phyloP scores from a whole-genome alignment of 1,284 basidiomycete species.

The Cryptococcus floricola region DNA sequence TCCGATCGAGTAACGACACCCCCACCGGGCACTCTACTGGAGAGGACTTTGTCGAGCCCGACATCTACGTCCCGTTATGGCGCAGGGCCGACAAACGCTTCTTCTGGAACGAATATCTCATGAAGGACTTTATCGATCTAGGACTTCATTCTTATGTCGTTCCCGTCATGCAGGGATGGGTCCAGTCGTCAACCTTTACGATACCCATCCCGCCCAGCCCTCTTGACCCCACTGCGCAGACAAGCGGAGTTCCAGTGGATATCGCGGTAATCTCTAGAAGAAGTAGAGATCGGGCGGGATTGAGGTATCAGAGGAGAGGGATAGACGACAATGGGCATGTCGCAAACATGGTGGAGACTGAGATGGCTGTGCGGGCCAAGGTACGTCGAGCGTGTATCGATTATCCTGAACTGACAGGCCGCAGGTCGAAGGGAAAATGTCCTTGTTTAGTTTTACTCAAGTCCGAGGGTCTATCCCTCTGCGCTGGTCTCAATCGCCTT shows the following conservation, averaged over 20 bases:
- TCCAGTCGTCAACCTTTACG: slow-evolving; percentile 64
- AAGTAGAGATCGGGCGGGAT: slow-evolving; percentile 53
- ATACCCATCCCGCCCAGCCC: slow-evolving; percentile 53
- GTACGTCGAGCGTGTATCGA: slow-evolving; percentile 46
- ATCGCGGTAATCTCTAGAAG: slow-evolving; percentile 54
- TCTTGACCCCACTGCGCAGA: slow-evolving; percentile 20
- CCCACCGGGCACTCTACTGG: not conserved
- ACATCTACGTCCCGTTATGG: slow-evolving; percentile 53
- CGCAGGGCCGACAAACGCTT: slow-evolving; percentile 52
- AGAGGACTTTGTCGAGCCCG: slow-evolving; percentile 49
- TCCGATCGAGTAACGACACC: not conserved
- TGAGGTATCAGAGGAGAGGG: slow-evolving; percentile 56
- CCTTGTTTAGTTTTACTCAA: slow-evolving; percentile 83
- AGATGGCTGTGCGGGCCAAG: slow-evolving; percentile 67
- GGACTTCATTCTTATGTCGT: slow-evolving; percentile 72
- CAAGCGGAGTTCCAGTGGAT: slow-evolving; percentile 44
- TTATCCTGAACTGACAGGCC: slow-evolving; percentile 4
- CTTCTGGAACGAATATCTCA: slow-evolving; percentile 54
- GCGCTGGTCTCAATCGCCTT: slow-evolving; percentile 71
- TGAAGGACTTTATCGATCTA: slow-evolving; percentile 42
- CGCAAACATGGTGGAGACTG: slow-evolving; percentile 58
- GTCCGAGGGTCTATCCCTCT: slow-evolving; percentile 86
- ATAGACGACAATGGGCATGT: slow-evolving; percentile 55
- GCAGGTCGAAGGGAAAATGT: slow-evolving; percentile 58
- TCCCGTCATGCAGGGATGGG: slow-evolving; percentile 85